Conservation (phyloP, 78 protist species). For the Dictyostelium capitatum region DNA sequence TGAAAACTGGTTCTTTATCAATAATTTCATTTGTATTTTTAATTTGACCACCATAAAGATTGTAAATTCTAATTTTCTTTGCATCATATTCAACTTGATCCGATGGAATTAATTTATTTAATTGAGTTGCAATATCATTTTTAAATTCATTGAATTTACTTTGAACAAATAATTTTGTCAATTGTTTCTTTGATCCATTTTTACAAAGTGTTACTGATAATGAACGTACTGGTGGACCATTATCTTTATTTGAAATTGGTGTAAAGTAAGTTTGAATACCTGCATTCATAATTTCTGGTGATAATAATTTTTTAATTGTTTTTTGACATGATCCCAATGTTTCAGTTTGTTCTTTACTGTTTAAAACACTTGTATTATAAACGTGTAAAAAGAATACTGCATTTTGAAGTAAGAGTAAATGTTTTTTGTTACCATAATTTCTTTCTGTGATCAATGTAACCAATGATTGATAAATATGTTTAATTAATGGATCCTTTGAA, state of each 20-base stretch:
- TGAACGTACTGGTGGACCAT: slow-evolving; percentile 4
- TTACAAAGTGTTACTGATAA: neutral
- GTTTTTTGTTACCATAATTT: neutral
- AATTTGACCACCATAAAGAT: slow-evolving; percentile 35
- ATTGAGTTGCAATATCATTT: neutral
- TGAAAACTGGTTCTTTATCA: neutral
- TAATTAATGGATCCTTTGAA: neutral
- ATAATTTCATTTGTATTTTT: neutral
- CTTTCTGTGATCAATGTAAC: neutral
- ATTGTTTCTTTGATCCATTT: slow-evolving; percentile 13
- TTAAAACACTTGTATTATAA: neutral
- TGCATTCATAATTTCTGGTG: neutral
- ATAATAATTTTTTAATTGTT: neutral
- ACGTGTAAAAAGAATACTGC: neutral
- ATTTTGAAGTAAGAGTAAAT: neutral
- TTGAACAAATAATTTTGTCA: slow-evolving; percentile 1
- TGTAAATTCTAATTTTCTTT: slow-evolving; percentile 14
- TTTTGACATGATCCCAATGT: neutral
- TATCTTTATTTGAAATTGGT: no score
- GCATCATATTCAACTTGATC: neutral
- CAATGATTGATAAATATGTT: neutral
- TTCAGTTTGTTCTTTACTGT: neutral
- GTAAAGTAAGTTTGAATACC: no score
- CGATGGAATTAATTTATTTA: slow-evolving; percentile 4
- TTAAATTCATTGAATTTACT: slow-evolving; percentile 30